Evolutionary conservation across 331 rosid species (phyloP), one percentile per base, ranked within the genome.

Genomic region (Pyracantha coccinea): DNA sequence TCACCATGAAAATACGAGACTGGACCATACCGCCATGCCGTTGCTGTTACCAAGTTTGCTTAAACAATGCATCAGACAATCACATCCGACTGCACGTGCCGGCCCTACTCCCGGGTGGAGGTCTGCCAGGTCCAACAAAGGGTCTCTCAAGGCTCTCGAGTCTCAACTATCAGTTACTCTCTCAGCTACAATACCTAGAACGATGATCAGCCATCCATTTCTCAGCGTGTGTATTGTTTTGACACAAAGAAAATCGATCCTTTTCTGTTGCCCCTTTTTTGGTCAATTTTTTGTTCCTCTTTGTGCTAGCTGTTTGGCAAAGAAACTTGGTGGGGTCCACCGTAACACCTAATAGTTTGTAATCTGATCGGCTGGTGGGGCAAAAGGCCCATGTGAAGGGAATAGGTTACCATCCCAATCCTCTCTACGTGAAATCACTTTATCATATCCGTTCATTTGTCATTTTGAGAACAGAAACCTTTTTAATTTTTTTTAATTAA

Each of bases 241-340:
- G 76, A 68, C 53, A 29, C 41, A 45, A 57, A 25, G 61, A 50
- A 81, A 75, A 75, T 10, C 73, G 50, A 83, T 47, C 71, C 35
- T 54, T 70, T 59, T 25, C 4, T 38, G 45, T 0, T 38, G 13
- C 45, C 10, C 45, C 1, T 38, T 38, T 11, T 71, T 27, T 15
- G 28, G 29, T 23, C 27, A 5, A 5, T 23, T 23, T 45, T 68
- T 54, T 73, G n/a, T 27, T 15, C 52, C 75, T 21, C 53, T 83
- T 23, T 65, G 14, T 78, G 88, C 82, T 81, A 83, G 96, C 87
- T 86, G 87, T 80, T 73, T 86, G 80, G 83, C 89, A 86, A 76
- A 82, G 75, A 77, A 72, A 62, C 83, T 58, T 78, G 89, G 91
- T 78, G 86, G 85, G 84, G 68, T 15, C 85, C 88, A 79, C 60